Evolutionary conservation across 2,329 filamentous ascomycete species (phyloP), one percentile per base, ranked within the genome.

Genomic region (Ustulina deusta): DNA sequence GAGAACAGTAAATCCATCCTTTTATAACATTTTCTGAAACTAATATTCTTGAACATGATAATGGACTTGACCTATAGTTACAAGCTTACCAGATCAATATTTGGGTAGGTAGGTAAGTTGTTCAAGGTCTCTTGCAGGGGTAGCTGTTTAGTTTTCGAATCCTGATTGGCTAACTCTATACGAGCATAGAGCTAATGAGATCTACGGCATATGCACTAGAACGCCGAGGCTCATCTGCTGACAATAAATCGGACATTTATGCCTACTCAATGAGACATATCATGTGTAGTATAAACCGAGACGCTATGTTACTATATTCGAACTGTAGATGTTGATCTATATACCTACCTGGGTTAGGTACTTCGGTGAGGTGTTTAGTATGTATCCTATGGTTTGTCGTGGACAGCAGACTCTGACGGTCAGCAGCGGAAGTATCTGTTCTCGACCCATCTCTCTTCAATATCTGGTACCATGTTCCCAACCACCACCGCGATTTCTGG

Each of bases 361-460:
- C 27, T 48, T 17, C 42, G 49, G 52, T 29, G 40, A 54, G 36
- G 38, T 42, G 32, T 27, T 48, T 59, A 46, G 54, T 59, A n/a
- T 52, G 9, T 60, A 38, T 46, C 13, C 55, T 58, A 65, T 52
- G 51, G n/a, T 54, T 57, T 10, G 29, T 25, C 11, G 20, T 49
- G 20, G 34, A 54, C 25, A 22, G 38, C 44, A 49, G 59, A 40
- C 48, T 54, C 44, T 25, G 42, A 25, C 6, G 48, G 42, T 82
- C 72, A 97, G 80, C 94, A 97, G n/a, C 94, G 90, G 78, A 97
- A 91, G 80, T 97, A 98, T 75, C 90, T 89, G 78, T 89, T 90
- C 83, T 97, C 95, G 54, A 97, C 89, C 94, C 94, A 98, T 70
- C 94, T 87, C 72, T 91, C 89, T 80, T 97, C 93, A 69, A 91